Percentiles rank a stretch among this genome's conserved stretches.
Evolutionary conservation across 305 asterid species (phyloP).

Genomic region (Rubia peregrina): DNA sequence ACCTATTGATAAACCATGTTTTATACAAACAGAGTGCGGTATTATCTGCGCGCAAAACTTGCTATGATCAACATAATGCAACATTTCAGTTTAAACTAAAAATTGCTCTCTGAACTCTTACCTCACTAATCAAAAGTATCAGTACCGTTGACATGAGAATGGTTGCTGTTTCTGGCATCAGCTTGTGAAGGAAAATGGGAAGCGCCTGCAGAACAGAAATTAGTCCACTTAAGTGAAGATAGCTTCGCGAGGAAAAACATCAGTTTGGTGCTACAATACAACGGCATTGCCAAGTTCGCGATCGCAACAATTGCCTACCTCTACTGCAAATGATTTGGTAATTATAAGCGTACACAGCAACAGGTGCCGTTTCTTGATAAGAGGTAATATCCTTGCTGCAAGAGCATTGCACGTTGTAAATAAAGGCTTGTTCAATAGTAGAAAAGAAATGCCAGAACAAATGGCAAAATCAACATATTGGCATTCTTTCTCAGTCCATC

Average conservation of each 20-base stretch:
- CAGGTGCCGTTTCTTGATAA: constrained; percentile 69
- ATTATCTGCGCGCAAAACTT: constrained; percentile 40
- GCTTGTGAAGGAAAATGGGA: constrained; percentile 63
- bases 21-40: constrained; percentile 78
- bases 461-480: background rate
- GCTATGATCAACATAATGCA: background rate
- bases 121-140: constrained; percentile 80
- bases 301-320: constrained; percentile 33
- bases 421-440: background rate
- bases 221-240: background rate
- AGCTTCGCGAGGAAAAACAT: background rate
- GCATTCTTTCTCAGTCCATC: background rate
- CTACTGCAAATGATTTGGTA: constrained; percentile 89
- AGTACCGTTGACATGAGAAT: constrained; percentile 66
- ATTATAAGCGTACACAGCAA: constrained; percentile 75
- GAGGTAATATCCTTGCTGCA: constrained; percentile 68
- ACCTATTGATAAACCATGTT: constrained; percentile 33
- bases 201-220: constrained; percentile 51
- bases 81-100: background rate
- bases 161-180: constrained; percentile 59
- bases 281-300: background rate
- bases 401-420: background rate
- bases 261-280: too few species aligned
- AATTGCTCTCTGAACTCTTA: constrained; percentile 13
- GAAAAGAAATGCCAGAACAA: background rate